phyloP scores from a whole-genome alignment of 305 asterid genomes.

The Plantago coronopus region DNA sequence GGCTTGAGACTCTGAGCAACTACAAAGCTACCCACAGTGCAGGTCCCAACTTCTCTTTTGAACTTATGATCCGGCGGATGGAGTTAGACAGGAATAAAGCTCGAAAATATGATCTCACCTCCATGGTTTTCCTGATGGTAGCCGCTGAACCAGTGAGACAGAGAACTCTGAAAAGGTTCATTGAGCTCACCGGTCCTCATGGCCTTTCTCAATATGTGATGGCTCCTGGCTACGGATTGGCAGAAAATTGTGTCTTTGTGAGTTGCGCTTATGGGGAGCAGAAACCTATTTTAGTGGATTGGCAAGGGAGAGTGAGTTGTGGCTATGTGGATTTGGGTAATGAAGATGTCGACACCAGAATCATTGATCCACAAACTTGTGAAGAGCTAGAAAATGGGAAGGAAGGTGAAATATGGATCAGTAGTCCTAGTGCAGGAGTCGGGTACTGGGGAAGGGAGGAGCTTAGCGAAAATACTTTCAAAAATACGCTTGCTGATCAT shows the following conservation, averaged over 20 bases:
- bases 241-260: constrained; percentile 81
- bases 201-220: constrained; percentile 67
- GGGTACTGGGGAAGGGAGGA: constrained; percentile 76
- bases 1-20: constrained; percentile 60
- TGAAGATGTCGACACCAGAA: constrained; percentile 51
- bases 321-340: constrained; percentile 43
- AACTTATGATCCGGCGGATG: constrained; percentile 56
- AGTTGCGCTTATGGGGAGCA: constrained; percentile 74
- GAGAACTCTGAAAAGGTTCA: constrained; percentile 52
- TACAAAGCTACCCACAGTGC: constrained; percentile 77
- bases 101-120: constrained; percentile 50
- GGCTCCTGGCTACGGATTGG: constrained; percentile 91
- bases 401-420: constrained; percentile 86
- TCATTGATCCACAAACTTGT: constrained; percentile 55
- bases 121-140: constrained; percentile 65
- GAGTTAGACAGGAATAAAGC: constrained; percentile 48
- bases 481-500: constrained; percentile 31
- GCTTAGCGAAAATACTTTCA: constrained; percentile 45
- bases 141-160: constrained; percentile 90
- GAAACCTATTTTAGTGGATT: constrained; percentile 56
- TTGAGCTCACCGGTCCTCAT: constrained; percentile 50
- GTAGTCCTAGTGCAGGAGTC: constrained; percentile 76
- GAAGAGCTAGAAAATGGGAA: constrained; percentile 45
- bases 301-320: constrained; percentile 82
- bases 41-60: constrained; percentile 80